A percentile compares a stretch with the other conserved stretches of the same genome.
Conservation (phyloP, 1,139 yeast species). For the Saccharomyces pastorianus region DNA sequence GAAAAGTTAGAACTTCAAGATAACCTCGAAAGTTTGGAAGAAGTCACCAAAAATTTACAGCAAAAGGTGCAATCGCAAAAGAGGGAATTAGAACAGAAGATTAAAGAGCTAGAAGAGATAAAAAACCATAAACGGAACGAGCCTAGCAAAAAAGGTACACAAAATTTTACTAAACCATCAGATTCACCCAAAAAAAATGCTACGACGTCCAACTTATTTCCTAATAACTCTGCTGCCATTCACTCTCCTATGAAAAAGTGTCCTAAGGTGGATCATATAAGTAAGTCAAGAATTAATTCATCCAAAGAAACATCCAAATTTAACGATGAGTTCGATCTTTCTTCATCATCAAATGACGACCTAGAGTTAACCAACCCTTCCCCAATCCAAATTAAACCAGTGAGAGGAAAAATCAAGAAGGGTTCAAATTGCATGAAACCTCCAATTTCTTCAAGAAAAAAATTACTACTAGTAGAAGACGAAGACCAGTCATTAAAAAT, state of each 20-base stretch:
- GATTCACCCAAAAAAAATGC: not conserved
- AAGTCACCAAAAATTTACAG: conserved; percentile 10
- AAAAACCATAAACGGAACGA: not conserved
- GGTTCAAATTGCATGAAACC: conserved; percentile 10
- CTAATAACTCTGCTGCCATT: not conserved
- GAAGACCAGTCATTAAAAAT: conserved; percentile 10
- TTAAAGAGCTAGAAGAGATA: conserved; percentile 1
- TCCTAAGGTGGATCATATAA: not conserved
- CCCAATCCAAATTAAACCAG: conserved; percentile 17
- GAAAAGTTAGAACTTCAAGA: conserved; percentile 27
- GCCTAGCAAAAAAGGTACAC: not conserved
- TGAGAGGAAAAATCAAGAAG: conserved; percentile 10
- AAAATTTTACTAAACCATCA: not conserved
- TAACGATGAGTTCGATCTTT: conserved; percentile 27
- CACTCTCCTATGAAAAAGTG: not conserved
- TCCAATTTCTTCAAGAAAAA: conserved; percentile 14
- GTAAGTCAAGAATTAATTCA: not conserved
- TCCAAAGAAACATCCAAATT: not conserved
- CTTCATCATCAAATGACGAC: conserved; percentile 28
- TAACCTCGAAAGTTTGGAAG: conserved; percentile 17
- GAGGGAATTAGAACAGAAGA: conserved; percentile 5
- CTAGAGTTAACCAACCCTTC: conserved; percentile 29
- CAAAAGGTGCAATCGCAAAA: conserved; percentile 9
- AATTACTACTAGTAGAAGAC: conserved; percentile 20
- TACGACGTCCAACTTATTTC: not conserved